A percentile compares a stretch with the other conserved stretches of the same genome.
These are phyloP conservation scores for Coniochaeta prunicola DNA, from an alignment of 2,329 filamentous ascomycete genomes.

Conservation along the genomic window DNA sequence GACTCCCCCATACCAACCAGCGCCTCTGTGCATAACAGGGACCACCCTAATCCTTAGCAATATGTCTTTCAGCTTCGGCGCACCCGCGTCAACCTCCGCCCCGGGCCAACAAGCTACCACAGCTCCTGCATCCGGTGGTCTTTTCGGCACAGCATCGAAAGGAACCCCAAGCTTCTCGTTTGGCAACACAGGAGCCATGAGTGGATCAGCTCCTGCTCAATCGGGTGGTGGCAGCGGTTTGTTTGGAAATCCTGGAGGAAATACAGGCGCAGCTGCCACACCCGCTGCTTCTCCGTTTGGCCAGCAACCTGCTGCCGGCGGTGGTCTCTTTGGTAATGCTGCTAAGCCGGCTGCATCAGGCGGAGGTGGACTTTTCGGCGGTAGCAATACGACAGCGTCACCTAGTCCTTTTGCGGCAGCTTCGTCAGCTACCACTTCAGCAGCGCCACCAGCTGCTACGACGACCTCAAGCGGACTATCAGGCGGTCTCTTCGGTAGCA, in stretches of 20 bases:
- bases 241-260: slow-evolving; percentile 14
- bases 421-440: slow-evolving; percentile 16
- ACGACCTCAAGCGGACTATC: slow-evolving; percentile 20
- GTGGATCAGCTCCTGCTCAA: slow-evolving; percentile 2
- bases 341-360: slow-evolving; percentile 5
- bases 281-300: slow-evolving; percentile 12
- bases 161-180: slow-evolving; percentile 9
- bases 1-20: background rate
- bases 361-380: slow-evolving; percentile 1
- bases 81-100: slow-evolving; percentile 11
- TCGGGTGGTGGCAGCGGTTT: slow-evolving; percentile 9
- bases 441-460: slow-evolving; percentile 17
- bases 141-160: slow-evolving; percentile 18
- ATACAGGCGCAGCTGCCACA: slow-evolving; percentile 14
- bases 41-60: slow-evolving; percentile 2
- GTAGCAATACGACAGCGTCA: background rate
- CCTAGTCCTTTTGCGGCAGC: slow-evolving; percentile 4
- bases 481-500: slow-evolving; percentile 8
- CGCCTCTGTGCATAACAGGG: background rate
- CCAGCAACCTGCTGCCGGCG: slow-evolving; percentile 9
- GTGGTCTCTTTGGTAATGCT: slow-evolving; percentile 19
- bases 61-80: slow-evolving; percentile 17
- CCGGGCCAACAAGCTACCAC: slow-evolving; percentile 13
- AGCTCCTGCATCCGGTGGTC: slow-evolving; percentile 12
- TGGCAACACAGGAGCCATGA: slow-evolving; percentile 5